A percentile compares a stretch with the other conserved stretches of the same genome.
These are phyloP conservation scores for Blastocystis sp. DNA, from an alignment of 352 stramenopile genomes.

Conservation along the genomic window DNA sequence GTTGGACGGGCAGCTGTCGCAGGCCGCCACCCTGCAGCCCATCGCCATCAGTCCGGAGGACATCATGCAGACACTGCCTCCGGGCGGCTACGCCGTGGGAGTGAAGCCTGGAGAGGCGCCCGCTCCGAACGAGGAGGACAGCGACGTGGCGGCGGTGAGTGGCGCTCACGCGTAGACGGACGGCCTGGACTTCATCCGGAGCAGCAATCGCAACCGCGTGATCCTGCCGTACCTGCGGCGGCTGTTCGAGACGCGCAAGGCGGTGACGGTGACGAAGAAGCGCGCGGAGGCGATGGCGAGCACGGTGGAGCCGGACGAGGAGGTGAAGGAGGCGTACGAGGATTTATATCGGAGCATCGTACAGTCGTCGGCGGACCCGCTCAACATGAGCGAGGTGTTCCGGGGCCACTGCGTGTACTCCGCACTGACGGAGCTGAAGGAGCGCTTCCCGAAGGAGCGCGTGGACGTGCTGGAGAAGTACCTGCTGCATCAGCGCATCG, in stretches of 20 bases:
- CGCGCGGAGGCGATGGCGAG: not conserved
- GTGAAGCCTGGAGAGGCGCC: not conserved
- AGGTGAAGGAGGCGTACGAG: constrained; percentile 18
- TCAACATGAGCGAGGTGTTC: not conserved
- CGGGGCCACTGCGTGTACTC: constrained; percentile 2
- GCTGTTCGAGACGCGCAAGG: constrained; percentile 42
- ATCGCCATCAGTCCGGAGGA: constrained; percentile 16
- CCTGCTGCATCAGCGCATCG: not conserved
- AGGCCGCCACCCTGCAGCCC: not conserved
- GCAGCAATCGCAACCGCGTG: constrained; percentile 13
- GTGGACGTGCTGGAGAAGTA: constrained; percentile 55
- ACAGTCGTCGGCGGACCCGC: not conserved
- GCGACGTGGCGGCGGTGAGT: not conserved
- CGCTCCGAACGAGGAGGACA: not conserved
- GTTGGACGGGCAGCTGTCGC: not conserved
- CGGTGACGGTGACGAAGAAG: constrained; percentile 21
- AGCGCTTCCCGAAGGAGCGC: constrained; percentile 54
- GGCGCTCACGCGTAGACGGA: not conserved
- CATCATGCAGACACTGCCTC: not conserved
- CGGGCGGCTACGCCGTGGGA: not conserved
- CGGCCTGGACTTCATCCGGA: not conserved
- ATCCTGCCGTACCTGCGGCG: constrained; percentile 52
- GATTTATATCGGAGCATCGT: constrained; percentile 4
- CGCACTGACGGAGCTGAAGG: constrained; percentile 1
- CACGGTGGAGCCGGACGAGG: constrained; percentile 19